A percentile compares a stretch with the other conserved stretches of the same genome.
Conservation (phyloP, 805 yeast species). For the Candida namnaoensis region DNA sequence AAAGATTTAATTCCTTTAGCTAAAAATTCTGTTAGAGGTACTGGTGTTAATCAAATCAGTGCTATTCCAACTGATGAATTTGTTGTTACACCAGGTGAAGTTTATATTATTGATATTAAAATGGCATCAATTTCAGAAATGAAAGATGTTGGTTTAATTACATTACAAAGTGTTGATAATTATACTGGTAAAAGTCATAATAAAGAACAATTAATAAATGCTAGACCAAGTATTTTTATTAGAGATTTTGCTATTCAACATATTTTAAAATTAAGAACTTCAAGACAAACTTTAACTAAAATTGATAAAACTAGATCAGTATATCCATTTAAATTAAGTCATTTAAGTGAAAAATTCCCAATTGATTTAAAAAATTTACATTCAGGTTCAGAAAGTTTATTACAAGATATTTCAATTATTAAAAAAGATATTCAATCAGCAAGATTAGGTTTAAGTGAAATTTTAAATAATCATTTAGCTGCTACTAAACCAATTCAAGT, state of each 20-base stretch:
- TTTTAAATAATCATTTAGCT: conserved; percentile 70
- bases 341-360: conserved; percentile 59
- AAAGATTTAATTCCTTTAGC: conserved; percentile 30
- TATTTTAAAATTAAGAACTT: conserved; percentile 63
- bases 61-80: conserved; percentile 79
- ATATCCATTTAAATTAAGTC: conserved; percentile 82
- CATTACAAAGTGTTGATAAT: conserved; percentile 59
- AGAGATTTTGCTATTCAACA: conserved; percentile 85
- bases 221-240: conserved; percentile 64
- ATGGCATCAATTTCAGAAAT: conserved; percentile 59
- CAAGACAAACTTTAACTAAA: conserved; percentile 61
- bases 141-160: conserved; percentile 55
- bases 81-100: conserved; percentile 71
- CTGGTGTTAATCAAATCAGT: conserved; percentile 30
- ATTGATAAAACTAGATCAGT: conserved; percentile 75
- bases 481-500: conserved; percentile 65
- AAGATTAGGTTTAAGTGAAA: conserved; percentile 73
- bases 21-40: conserved; percentile 24
- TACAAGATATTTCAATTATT: conserved; percentile 30
- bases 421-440: conserved; percentile 49
- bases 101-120: conserved; percentile 73
- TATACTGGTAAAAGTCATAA: conserved; percentile 55
- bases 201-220: conserved; percentile 34
- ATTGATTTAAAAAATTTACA: conserved; percentile 30
- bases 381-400: conserved; percentile 17